phyloP scores from a whole-genome alignment of 257 asterid species.

The Lycium barbarum region DNA sequence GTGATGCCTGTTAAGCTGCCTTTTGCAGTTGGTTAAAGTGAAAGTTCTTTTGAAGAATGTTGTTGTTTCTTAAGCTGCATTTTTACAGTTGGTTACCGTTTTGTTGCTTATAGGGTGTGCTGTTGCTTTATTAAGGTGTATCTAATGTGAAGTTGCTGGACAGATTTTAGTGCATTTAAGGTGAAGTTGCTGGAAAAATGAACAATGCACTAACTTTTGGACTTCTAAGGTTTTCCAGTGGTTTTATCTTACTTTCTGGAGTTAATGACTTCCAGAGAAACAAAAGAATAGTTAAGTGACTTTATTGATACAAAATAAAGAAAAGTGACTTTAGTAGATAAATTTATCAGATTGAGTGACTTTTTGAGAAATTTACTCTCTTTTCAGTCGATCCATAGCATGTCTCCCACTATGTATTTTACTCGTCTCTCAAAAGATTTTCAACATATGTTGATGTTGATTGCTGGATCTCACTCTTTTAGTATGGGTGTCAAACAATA shows the following conservation, averaged over 20 bases:
- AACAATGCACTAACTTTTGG: too few species aligned
- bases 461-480: background rate
- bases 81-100: too few species aligned
- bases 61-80: too few species aligned
- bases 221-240: too few species aligned
- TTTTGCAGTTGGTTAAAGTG: too few species aligned
- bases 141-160: too few species aligned
- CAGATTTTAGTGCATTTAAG: too few species aligned
- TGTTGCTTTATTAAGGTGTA: too few species aligned
- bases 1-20: too few species aligned
- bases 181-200: too few species aligned
- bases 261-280: background rate
- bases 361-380: background rate
- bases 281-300: background rate
- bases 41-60: too few species aligned
- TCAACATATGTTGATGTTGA: background rate
- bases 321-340: background rate
- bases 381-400: background rate
- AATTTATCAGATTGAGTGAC: background rate
- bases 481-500: background rate
- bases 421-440: background rate
- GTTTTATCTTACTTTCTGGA: background rate
- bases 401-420: background rate
- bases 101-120: too few species aligned
- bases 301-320: background rate